Evolutionary conservation across 140 eudicot genomes (phyloP).

Genomic region (Bidens hawaiensis): DNA sequence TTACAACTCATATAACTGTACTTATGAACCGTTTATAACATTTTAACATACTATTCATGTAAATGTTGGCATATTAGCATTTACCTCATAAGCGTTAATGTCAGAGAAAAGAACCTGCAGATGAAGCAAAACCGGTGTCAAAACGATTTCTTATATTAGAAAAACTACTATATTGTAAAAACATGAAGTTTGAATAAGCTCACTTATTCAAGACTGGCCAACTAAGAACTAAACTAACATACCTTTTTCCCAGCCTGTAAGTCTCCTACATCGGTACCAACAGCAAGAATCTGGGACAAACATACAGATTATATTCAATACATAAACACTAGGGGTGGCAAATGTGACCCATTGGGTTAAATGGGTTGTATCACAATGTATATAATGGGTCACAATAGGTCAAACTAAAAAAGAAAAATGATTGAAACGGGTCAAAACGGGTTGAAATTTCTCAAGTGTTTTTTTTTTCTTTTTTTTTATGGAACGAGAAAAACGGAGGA

Average conservation of each 20-base stretch:
- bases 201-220: background rate
- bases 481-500: too few species aligned
- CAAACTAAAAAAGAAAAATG: too few species aligned
- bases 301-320: background rate
- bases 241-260: conserved; percentile 95
- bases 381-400: too few species aligned
- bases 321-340: too few species aligned
- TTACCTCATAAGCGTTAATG: conserved; percentile 87
- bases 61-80: too few species aligned
- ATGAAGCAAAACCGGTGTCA: conserved; percentile 9
- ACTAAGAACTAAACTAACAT: background rate
- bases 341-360: too few species aligned
- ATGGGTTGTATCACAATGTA: too few species aligned
- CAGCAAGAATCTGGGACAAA: conserved; percentile 65
- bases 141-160: background rate
- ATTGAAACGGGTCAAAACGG: too few species aligned
- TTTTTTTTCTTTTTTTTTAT: too few species aligned
- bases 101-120: conserved; percentile 95
- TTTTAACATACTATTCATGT: background rate
- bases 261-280: conserved; percentile 78
- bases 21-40: background rate
- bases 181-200: background rate
- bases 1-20: background rate
- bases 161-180: background rate
- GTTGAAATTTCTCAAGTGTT: too few species aligned